These are phyloP conservation scores for Theobroma grandiflorum DNA, from an alignment of 441 rosid species.

Conservation along the genomic window DNA sequence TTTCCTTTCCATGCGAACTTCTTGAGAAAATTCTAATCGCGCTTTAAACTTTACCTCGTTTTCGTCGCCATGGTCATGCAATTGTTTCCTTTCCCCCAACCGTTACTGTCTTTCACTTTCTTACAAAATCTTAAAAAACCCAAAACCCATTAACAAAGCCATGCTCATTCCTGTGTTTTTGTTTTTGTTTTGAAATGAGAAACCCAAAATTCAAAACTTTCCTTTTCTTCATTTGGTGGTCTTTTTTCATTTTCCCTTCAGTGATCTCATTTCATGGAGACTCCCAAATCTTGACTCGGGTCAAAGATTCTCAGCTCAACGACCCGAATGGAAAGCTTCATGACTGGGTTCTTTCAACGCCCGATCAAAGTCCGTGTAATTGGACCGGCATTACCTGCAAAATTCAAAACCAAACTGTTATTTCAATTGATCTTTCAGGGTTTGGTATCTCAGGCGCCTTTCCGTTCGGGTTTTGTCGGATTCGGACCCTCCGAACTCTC, in stretches of 20 bases:
- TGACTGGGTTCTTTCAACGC: conserved; percentile 53
- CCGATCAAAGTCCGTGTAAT: conserved; percentile 55
- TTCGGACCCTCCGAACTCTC: conserved; percentile 60
- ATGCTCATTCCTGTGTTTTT: neutral
- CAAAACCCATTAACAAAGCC: neutral
- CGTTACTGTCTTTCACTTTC: neutral
- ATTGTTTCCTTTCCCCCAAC: neutral
- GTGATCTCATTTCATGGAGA: conserved; percentile 46
- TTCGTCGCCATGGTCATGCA: conserved; percentile 25
- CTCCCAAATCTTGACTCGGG: conserved; percentile 53
- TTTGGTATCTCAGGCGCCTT: conserved; percentile 55
- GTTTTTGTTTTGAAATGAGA: conserved; percentile 21
- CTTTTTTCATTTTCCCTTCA: conserved; percentile 19
- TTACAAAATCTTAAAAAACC: neutral
- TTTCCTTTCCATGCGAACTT: conserved; percentile 36
- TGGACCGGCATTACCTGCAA: conserved; percentile 74
- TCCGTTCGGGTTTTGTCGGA: conserved; percentile 66
- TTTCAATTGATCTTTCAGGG: conserved; percentile 54
- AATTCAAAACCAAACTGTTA: conserved; percentile 30
- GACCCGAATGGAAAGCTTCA: conserved; percentile 52
- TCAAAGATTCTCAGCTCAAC: conserved; percentile 42
- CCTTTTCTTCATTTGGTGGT: conserved; percentile 20
- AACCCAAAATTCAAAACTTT: conserved; percentile 1
- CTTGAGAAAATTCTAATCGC: neutral
- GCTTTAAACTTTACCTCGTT: conserved; percentile 18